Evolutionary conservation across 345 rosid species (phyloP).

Genomic region (Citrus cavaleriei): DNA sequence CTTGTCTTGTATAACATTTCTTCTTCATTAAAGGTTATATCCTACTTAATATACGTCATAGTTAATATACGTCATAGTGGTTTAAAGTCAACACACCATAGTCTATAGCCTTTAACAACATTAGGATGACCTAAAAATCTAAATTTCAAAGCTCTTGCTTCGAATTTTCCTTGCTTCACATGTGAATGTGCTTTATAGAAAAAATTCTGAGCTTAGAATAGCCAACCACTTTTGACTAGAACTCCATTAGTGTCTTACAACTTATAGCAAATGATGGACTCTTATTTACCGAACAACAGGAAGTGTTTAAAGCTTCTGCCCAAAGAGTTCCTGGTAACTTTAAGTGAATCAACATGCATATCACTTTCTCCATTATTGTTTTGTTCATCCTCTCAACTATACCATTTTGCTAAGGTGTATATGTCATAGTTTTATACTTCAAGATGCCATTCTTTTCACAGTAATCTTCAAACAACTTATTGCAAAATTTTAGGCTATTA

Average conservation of each 20-base stretch:
- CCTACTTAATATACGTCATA: not conserved
- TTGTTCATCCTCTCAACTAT: not conserved
- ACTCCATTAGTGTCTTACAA: not conserved
- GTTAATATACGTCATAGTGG: not conserved
- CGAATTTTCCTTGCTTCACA: not conserved
- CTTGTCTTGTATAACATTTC: not conserved
- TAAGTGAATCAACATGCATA: not conserved
- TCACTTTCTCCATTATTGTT: not conserved
- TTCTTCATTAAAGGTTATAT: not conserved
- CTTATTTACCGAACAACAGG: accelerated
- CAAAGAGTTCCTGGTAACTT: not conserved
- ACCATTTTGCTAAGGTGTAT: not conserved
- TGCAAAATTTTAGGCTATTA: not conserved
- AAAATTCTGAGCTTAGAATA: not conserved
- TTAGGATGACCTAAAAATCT: not conserved
- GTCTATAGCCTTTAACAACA: too few species aligned
- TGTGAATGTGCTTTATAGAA: accelerated
- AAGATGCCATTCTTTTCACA: not conserved
- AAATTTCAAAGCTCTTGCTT: not conserved
- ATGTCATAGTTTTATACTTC: not conserved
- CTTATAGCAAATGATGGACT: not conserved
- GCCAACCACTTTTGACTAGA: accelerated
- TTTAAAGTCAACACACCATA: not conserved
- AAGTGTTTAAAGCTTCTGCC: not conserved
- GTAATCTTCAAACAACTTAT: accelerated